Base-by-base conservation (phyloP, 495 filamentous ascomycete species). In the Trichoderma gamsii region DNA sequence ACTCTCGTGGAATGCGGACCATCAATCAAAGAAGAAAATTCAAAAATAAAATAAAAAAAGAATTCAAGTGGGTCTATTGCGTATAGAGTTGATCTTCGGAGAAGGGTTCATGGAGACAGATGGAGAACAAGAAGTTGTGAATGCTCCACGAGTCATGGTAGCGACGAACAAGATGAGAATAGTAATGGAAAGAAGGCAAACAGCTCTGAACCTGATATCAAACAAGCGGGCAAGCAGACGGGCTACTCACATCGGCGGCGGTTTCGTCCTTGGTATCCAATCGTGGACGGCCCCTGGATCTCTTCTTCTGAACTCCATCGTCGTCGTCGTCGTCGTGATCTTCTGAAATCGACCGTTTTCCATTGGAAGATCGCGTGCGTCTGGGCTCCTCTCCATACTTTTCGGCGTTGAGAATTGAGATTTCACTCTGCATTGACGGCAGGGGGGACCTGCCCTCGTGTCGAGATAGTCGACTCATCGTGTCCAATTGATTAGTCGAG, bases 221-320 rank as follows among this genome's bases (percentile, higher is more conserved):
- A 38, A 38, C 35, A 38, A 38, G 35, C 35, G 7, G 35, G 35
- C 35, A 29, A 29, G 35, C 35, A 38, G 35, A 5, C 35, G 8
- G 35, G 35, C 23, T 35, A 75, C 81, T 81, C 74, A 84, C 82
- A 76, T 83, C 81, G 64, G 76, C 80, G 69, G 80, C 77, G 18
- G 81, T 89, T 73, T 89, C 88, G 76, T 91, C 88, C 69, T 87
- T 86, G 27, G 84, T 85, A 68, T 91, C 87, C 35, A 92, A 75
- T n/a, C 90, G 78, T 8, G 90, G 90, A 49, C 90, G 81, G 5
- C 90, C 90, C 68, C 90, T 77, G 21, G 82, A 72, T 66, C 85
- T 77, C 74, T 83, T 86, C 69, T 78, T 78, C 41, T 80, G 81
- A 25, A 81, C 82, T 0, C 78, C 78, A 0, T 79, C 72, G 8